A percentile compares a stretch with the other conserved stretches of the same genome.
These are phyloP conservation scores for Trichopus zeylanicus DNA, from an alignment of 116 monocot genomes.

Conservation along the genomic window DNA sequence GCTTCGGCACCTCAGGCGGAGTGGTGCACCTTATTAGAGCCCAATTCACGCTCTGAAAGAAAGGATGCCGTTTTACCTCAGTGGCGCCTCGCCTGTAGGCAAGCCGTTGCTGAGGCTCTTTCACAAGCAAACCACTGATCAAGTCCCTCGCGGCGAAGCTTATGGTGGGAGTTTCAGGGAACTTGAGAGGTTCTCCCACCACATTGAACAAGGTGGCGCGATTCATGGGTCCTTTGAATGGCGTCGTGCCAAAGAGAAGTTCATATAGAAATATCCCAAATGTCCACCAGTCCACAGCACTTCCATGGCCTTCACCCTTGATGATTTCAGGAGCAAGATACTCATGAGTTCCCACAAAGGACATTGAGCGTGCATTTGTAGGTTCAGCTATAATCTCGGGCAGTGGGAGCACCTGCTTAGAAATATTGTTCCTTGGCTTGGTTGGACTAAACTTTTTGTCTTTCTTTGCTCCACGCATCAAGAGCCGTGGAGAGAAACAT, in stretches of 20 bases:
- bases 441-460: too few species aligned
- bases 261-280: conserved; percentile 60
- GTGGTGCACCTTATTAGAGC: too few species aligned
- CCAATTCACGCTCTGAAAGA: too few species aligned
- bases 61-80: too few species aligned
- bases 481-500: too few species aligned
- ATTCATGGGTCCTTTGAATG: conserved; percentile 50
- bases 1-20: too few species aligned
- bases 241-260: conserved; percentile 56
- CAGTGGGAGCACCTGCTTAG: too few species aligned
- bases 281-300: conserved; percentile 46
- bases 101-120: conserved; percentile 25
- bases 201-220: conserved; percentile 46
- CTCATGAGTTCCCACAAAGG: conserved; percentile 93
- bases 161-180: conserved; percentile 33
- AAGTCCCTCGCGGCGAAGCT: conserved; percentile 30
- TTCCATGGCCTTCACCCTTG: conserved; percentile 52
- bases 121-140: conserved; percentile 34
- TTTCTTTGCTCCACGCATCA: too few species aligned
- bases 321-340: too few species aligned
- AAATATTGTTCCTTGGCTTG: too few species aligned
- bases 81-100: too few species aligned
- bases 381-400: too few species aligned
- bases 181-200: conserved; percentile 2
- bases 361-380: conserved; percentile 33